These are phyloP conservation scores for Diversispora eburnea DNA, from an alignment of 192 early-diverging fungal species.

Conservation along the genomic window DNA sequence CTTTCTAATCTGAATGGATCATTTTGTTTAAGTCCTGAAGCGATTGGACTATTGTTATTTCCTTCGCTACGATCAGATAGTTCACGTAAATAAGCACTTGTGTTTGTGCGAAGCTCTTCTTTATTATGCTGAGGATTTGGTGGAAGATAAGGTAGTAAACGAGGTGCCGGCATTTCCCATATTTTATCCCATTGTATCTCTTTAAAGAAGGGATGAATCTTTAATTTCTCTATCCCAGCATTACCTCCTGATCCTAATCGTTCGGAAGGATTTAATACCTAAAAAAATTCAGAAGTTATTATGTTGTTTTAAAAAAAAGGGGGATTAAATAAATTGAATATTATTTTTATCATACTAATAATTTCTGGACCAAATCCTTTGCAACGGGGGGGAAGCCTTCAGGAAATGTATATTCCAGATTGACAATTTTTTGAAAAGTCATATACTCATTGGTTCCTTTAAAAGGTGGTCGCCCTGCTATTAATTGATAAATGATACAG, in stretches of 20 bases:
- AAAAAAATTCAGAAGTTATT: not conserved
- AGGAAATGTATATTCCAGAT: conserved; percentile 83
- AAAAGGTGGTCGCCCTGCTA: conserved; percentile 89
- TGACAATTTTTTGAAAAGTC: conserved; percentile 93
- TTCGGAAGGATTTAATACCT: conserved; percentile 53
- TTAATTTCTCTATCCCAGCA: conserved; percentile 57
- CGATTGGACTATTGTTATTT: conserved; percentile 10
- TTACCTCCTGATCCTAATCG: conserved; percentile 60
- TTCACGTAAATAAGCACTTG: conserved; percentile 31
- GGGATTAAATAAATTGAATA: not conserved
- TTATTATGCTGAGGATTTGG: conserved; percentile 36
- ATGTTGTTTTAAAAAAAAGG: not conserved
- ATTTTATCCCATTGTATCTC: conserved; percentile 72
- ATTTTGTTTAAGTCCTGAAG: conserved; percentile 31
- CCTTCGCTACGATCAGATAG: conserved; percentile 21
- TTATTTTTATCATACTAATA: conserved; percentile 51
- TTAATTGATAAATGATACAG: conserved; percentile 90
- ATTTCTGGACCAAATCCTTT: conserved; percentile 69
- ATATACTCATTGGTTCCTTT: conserved; percentile 93
- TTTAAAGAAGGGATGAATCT: conserved; percentile 76
- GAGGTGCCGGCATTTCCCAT: conserved; percentile 51
- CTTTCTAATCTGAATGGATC: conserved; percentile 39
- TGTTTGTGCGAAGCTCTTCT: conserved; percentile 33
- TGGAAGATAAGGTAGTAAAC: conserved; percentile 40
- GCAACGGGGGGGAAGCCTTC: conserved; percentile 64